phyloP scores from a whole-genome alignment of 495 filamentous ascomycete genomes.

The Ascobolus immersus region DNA sequence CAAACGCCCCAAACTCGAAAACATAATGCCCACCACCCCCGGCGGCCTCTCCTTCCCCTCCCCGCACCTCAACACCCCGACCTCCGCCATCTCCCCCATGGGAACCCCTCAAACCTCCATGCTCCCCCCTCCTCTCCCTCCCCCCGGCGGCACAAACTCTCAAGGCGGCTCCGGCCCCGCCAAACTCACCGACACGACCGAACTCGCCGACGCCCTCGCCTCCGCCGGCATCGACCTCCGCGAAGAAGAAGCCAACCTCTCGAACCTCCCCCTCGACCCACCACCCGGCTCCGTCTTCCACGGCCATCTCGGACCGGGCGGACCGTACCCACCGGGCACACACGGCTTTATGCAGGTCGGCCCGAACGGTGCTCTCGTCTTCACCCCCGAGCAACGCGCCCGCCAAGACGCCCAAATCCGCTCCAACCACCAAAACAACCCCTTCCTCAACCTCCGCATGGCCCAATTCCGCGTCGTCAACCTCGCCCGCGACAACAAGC shows the following conservation, averaged over 20 bases:
- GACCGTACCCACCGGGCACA: no score
- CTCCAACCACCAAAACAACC: constrained; percentile 12
- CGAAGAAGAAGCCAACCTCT: constrained; percentile 15
- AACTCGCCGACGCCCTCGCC: constrained; percentile 16
- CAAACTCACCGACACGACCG: constrained; percentile 15
- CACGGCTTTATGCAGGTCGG: no score
- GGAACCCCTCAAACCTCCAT: background rate
- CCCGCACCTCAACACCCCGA: background rate
- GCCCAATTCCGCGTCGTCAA: constrained; percentile 9
- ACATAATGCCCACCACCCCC: constrained; percentile 5
- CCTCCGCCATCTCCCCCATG: background rate
- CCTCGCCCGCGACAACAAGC: constrained; percentile 11
- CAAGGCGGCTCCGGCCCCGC: background rate
- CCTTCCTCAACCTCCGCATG: constrained; percentile 10
- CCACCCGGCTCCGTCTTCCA: constrained; percentile 3
- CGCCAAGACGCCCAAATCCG: constrained; percentile 10
- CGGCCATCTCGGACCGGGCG: no score
- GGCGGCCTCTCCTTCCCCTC: constrained; percentile 3
- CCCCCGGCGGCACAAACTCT: background rate
- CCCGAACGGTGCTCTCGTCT: no score
- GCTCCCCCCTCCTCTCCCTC: background rate
- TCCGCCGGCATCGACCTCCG: constrained; percentile 16
- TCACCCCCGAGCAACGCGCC: constrained; percentile 2
- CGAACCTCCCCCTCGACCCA: constrained; percentile 5
- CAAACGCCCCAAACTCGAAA: no score